phyloP scores from a whole-genome alignment of 2,329 filamentous ascomycete genomes.

The Claviceps sp. region DNA sequence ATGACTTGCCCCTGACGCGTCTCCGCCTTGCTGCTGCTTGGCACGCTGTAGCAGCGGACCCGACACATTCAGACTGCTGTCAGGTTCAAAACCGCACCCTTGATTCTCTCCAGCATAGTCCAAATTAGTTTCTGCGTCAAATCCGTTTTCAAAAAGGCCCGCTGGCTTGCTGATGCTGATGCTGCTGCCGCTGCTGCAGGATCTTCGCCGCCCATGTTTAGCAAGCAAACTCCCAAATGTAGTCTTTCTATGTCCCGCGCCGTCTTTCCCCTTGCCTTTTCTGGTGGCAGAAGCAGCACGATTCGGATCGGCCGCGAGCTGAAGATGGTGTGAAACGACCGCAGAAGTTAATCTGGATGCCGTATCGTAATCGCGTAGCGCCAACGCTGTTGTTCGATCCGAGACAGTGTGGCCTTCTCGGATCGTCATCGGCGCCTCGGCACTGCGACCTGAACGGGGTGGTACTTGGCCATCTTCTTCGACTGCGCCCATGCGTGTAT shows the following conservation, averaged over 20 bases:
- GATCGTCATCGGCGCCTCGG: background rate
- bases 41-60: background rate
- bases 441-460: background rate
- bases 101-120: background rate
- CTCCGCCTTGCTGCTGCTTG: background rate
- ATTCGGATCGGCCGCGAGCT: background rate
- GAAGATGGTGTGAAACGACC: background rate
- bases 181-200: background rate
- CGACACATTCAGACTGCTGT: background rate
- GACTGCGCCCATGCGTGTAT: background rate
- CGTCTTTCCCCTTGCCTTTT: background rate
- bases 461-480: background rate
- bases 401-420: background rate
- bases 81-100: too few species aligned
- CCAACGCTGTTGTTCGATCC: background rate
- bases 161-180: background rate
- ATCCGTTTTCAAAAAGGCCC: background rate
- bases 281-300: background rate
- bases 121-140: background rate
- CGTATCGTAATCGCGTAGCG: conserved; percentile 3
- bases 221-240: conserved; percentile 1
- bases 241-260: background rate
- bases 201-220: background rate
- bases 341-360: background rate
- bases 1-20: background rate